Percentiles rank a stretch among this genome's conserved stretches.
Conservation (phyloP, 2,329 filamentous ascomycete species). For the Alternaria dauci region DNA sequence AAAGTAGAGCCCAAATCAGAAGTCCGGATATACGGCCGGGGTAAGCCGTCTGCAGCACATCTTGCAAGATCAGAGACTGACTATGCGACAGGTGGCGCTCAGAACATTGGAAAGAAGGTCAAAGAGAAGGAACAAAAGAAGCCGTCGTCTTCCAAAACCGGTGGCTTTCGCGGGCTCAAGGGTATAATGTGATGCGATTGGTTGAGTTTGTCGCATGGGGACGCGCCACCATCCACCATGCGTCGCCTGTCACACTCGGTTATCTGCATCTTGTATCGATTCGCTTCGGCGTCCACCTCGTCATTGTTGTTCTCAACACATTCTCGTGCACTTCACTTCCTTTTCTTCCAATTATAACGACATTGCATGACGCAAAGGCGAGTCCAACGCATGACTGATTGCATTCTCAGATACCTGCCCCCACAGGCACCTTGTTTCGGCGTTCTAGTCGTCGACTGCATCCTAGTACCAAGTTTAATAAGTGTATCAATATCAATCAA, state of each 20-base stretch:
- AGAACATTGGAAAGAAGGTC: conserved; percentile 64
- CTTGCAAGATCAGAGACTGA: conserved; percentile 43
- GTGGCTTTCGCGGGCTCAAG: conserved; percentile 52
- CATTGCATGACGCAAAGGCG: not conserved
- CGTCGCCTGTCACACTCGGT: conserved; percentile 3
- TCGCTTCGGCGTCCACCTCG: conserved; percentile 3
- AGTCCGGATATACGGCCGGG: conserved; percentile 63
- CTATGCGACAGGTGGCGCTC: conserved; percentile 56
- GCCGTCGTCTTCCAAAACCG: conserved; percentile 53
- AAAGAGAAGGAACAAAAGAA: conserved; percentile 58
- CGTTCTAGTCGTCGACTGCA: not conserved
- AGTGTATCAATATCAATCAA: not conserved
- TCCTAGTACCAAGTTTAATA: not conserved
- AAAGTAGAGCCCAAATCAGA: conserved; percentile 60
- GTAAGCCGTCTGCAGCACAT: conserved; percentile 50
- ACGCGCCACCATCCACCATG: conserved; percentile 1
- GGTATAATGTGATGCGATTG: conserved; percentile 43
- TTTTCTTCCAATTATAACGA: conserved; percentile 8
- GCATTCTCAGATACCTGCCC: conserved; percentile 3
- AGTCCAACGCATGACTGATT: conserved; percentile 3
- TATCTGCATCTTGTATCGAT: not conserved
- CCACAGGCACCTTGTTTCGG: not conserved
- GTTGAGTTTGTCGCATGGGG: not conserved
- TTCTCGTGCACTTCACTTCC: not conserved
- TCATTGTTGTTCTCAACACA: not conserved